Conservation (phyloP, 2,329 filamentous ascomycete genomes). For the Chrysoporthe deuterocubensis region DNA sequence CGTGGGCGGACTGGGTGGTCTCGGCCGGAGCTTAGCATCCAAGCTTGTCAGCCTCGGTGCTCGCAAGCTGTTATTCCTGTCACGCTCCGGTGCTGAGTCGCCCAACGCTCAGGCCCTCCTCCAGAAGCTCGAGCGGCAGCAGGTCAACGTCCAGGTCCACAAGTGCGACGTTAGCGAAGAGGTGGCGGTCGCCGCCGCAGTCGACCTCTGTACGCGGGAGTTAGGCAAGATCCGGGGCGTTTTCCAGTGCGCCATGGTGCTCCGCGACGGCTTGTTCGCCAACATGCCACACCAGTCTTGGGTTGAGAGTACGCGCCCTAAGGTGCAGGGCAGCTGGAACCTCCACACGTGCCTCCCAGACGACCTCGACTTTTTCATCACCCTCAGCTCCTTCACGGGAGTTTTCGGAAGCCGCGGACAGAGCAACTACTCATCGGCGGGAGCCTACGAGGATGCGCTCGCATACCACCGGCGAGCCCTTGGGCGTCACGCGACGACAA, state of each 20-base stretch:
- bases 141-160: neutral
- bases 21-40: conserved; percentile 9
- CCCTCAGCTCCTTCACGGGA: conserved; percentile 31
- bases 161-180: neutral
- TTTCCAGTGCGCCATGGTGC: conserved; percentile 23
- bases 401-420: conserved; percentile 33
- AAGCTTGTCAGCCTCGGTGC: conserved; percentile 15
- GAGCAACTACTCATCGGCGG: conserved; percentile 36
- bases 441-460: conserved; percentile 37
- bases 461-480: conserved; percentile 20
- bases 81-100: conserved; percentile 11
- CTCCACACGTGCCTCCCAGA: conserved; percentile 3
- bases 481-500: neutral
- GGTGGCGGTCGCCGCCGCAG: neutral
- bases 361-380: conserved; percentile 13
- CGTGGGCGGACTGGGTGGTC: conserved; percentile 16
- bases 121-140: neutral
- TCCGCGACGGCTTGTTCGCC: conserved; percentile 9
- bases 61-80: conserved; percentile 13
- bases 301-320: neutral
- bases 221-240: conserved; percentile 16
- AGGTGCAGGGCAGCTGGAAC: conserved; percentile 8
- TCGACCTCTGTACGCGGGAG: neutral
- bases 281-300: conserved; percentile 8
- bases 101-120: neutral